Conservation (phyloP, 176 grass and related monocot genomes). For the Carex littledalei region DNA sequence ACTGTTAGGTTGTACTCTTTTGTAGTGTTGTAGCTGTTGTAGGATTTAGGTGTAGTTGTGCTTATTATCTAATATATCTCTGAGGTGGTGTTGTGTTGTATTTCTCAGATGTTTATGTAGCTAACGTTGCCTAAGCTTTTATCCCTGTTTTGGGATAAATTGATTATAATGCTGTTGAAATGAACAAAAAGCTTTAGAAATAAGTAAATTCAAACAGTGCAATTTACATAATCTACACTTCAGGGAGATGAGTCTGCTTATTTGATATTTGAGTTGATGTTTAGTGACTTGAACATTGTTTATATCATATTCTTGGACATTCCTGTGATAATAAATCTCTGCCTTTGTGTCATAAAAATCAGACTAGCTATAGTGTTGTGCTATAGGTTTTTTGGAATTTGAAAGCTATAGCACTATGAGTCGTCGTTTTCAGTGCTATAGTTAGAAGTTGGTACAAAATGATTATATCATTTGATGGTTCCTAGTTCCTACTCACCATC, state of each 20-base stretch:
- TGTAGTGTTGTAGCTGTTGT: conserved; percentile 3
- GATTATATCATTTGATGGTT: neutral
- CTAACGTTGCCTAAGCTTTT: conserved; percentile 7
- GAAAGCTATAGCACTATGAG: no score
- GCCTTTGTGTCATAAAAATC: neutral
- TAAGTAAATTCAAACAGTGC: neutral
- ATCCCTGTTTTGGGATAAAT: neutral
- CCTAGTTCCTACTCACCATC: neutral
- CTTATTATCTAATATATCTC: conserved; percentile 15
- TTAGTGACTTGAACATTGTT: neutral
- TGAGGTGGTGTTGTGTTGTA: neutral
- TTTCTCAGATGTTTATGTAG: conserved; percentile 10
- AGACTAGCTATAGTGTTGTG: no score
- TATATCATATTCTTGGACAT: neutral
- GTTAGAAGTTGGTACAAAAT: no score
- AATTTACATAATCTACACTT: neutral
- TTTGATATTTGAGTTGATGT: neutral
- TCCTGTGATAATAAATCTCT: neutral
- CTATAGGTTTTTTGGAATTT: no score
- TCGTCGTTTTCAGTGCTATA: no score
- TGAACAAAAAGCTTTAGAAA: neutral
- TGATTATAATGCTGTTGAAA: neutral
- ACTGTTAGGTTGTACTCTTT: conserved; percentile 6
- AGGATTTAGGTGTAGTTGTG: conserved; percentile 19
- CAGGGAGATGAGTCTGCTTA: neutral